A percentile compares a stretch with the other conserved stretches of the same genome.
These are phyloP conservation scores for Lactarius evosmus DNA, from an alignment of 768 basidiomycete species.

Conservation along the genomic window DNA sequence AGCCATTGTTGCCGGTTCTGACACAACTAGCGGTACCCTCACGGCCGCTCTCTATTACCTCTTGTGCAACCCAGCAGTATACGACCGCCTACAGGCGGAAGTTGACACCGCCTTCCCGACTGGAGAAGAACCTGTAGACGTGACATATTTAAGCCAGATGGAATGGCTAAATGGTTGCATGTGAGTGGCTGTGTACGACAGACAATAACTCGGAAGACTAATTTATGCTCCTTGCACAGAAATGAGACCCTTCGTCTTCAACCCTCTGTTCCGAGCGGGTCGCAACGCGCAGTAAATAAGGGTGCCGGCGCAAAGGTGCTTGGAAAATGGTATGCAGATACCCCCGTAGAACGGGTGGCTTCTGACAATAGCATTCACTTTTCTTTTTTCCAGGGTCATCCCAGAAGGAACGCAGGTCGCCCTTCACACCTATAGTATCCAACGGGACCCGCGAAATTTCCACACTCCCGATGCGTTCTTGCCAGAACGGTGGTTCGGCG, in stretches of 20 bases:
- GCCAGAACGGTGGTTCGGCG: slow-evolving; percentile 10
- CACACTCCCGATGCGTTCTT: neutral
- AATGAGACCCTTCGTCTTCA: slow-evolving; percentile 12
- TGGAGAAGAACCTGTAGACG: slow-evolving; percentile 10
- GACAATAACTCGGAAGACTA: neutral
- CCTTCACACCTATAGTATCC: slow-evolving; percentile 7
- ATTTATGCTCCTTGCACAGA: neutral
- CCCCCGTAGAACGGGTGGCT: neutral
- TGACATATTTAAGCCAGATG: neutral
- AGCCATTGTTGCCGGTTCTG: slow-evolving; percentile 42
- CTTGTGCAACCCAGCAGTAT: slow-evolving; percentile 33
- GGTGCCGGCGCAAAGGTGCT: slow-evolving; percentile 1
- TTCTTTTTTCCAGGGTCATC: neutral
- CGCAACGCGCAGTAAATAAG: neutral
- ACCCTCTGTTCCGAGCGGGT: slow-evolving; percentile 7
- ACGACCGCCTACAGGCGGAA: slow-evolving; percentile 1
- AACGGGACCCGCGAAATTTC: slow-evolving; percentile 13
- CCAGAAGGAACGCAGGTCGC: slow-evolving; percentile 8
- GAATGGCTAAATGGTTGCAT: slow-evolving; percentile 17
- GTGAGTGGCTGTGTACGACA: neutral
- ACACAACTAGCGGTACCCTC: slow-evolving; percentile 40
- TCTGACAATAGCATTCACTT: neutral
- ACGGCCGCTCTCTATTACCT: slow-evolving; percentile 37
- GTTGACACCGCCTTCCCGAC: neutral
- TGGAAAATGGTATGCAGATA: slow-evolving; percentile 1